Evolutionary conservation across 257 asterid species (phyloP), one percentile per base, ranked within the genome.

Genomic region (Ajuga chamaepitys): DNA sequence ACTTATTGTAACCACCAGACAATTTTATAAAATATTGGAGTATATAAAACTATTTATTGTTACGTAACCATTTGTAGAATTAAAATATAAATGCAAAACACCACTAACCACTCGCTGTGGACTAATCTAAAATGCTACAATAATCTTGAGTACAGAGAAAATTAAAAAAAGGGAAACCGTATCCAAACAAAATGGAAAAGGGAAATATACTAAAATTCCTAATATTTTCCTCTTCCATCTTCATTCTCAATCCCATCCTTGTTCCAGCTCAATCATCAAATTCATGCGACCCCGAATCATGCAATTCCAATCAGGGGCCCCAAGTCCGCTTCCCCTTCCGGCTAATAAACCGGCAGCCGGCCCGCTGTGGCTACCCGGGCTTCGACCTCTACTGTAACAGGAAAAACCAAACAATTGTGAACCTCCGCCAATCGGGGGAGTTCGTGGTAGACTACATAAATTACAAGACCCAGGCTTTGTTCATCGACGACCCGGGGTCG

Each of bases 311-410:
- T 4, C 34, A 9, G 9, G 84, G 83, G 1, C 95, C 91, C 6
- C 9, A 0, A 17, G 57, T 87, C 77, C 84, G 83, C 37, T 87
- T 83, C 58, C 97, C 95, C 7, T 89, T 89, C 89, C 58, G 91
- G 72, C 60, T 83, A 7, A 40, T 0, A 7, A 67, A 14, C 58
- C 64, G 68, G 45, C 85, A 79, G 7, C 68, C 82, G 0, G 25
- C 13, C 20, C 73, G 70, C 0, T 87, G 97, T 20, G 95, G 91
- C 9, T 82, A 63, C 51, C 88, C 78, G 0, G 95, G 90, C 7
- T 89, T 89, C 28, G 79, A 82, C 64, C 88, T 89, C 11, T 57
- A 67, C 5, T 89, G 97, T 84, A 77, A 85, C 80, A 42, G 46
- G 38, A 44, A 35, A 7, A 67, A 61, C 59, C 78, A 74, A 38